Percentiles rank a stretch among this genome's conserved stretches.
phyloP scores from a whole-genome alignment of 768 basidiomycete genomes.

The Pulveroboletus sp. region DNA sequence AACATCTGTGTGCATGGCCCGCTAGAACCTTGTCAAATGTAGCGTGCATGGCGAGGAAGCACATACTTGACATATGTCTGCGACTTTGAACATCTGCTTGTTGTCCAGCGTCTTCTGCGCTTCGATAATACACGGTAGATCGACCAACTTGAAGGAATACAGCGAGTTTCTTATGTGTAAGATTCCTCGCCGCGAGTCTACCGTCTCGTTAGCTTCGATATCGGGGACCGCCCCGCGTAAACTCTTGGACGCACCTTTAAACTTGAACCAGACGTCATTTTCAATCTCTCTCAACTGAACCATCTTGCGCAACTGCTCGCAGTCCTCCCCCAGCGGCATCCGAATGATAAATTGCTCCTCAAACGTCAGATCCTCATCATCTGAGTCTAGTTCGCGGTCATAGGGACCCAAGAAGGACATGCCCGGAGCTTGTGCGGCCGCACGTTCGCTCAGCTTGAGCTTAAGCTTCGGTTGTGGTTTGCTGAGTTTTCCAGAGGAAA shows the following conservation, averaged over 20 bases:
- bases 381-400: constrained; percentile 91
- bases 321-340: constrained; percentile 81
- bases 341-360: constrained; percentile 96
- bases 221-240: not conserved
- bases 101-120: constrained; percentile 94
- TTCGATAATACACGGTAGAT: constrained; percentile 91
- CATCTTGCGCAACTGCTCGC: constrained; percentile 76
- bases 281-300: constrained; percentile 71
- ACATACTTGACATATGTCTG: constrained; percentile 92
- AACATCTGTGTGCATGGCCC: constrained; percentile 65
- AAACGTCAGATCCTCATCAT: constrained; percentile 90
- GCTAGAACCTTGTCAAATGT: constrained; percentile 10
- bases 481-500: constrained; percentile 44
- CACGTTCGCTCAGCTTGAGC: constrained; percentile 81
- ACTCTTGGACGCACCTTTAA: constrained; percentile 61
- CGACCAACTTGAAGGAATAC: constrained; percentile 91
- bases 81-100: constrained; percentile 97
- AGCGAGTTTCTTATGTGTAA: constrained; percentile 80
- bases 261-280: constrained; percentile 95
- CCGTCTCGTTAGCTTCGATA: constrained; percentile 11
- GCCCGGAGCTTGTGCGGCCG: constrained; percentile 74
- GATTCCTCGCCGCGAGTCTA: constrained; percentile 86
- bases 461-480: constrained; percentile 71
- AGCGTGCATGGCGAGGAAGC: constrained; percentile 1
- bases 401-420: constrained; percentile 88